Percentiles rank a stretch among this genome's conserved stretches.
phyloP scores from a whole-genome alignment of 495 filamentous ascomycete genomes.

The Aspergillus affinis region DNA sequence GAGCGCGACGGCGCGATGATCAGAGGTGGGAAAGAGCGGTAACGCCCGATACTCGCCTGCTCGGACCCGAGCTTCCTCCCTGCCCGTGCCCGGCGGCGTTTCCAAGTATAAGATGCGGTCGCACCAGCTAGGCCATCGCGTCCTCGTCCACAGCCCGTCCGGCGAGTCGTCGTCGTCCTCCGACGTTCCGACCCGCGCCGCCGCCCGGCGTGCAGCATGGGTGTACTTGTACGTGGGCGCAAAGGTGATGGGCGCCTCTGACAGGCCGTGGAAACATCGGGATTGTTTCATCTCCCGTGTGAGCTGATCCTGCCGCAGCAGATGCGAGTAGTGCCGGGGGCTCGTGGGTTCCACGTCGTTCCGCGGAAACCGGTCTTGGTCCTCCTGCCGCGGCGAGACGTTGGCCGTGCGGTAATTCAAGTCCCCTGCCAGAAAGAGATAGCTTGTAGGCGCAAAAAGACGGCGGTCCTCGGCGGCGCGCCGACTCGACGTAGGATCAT shows the following conservation, averaged over 20 bases:
- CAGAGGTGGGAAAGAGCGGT: constrained; percentile 71
- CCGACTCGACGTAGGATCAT: constrained; percentile 21
- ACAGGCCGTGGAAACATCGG: constrained; percentile 70
- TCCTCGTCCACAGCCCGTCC: constrained; percentile 71
- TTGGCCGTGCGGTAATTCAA: constrained; percentile 87
- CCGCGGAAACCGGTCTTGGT: constrained; percentile 60
- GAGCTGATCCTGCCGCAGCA: constrained; percentile 76
- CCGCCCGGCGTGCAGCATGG: constrained; percentile 42
- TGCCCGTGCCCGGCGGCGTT: constrained; percentile 49
- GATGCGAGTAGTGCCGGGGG: constrained; percentile 55
- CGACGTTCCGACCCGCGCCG: constrained; percentile 19
- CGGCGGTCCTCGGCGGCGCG: constrained; percentile 27
- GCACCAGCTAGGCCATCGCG: constrained; percentile 92
- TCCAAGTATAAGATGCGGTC: constrained; percentile 83
- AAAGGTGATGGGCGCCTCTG: constrained; percentile 73
- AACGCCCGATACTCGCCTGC: constrained; percentile 67
- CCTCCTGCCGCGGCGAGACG: constrained; percentile 51
- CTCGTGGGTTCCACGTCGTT: constrained; percentile 48
- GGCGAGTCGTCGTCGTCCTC: constrained; percentile 36
- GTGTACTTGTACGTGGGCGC: constrained; percentile 91
- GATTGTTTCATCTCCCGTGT: constrained; percentile 61
- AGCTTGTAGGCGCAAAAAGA: constrained; percentile 71
- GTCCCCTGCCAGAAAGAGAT: constrained; percentile 85
- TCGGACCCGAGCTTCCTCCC: constrained; percentile 35
- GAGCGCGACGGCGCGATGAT: constrained; percentile 81